These are phyloP conservation scores for Vaccinium darrowii DNA, from an alignment of 148 eudicot genomes.

Conservation along the genomic window DNA sequence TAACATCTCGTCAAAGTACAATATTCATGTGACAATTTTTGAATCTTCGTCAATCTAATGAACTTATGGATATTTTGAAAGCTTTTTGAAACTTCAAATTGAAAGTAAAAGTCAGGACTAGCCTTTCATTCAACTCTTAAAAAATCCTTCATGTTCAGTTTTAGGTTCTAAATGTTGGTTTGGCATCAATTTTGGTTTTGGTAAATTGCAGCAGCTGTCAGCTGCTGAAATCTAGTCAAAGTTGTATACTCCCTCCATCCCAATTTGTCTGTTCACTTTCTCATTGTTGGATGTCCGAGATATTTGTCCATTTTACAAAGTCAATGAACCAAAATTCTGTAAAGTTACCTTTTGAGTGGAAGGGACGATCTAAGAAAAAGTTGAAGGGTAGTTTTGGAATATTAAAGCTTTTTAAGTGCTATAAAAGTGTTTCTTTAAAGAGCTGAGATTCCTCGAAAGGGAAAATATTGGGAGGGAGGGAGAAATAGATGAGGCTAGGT, in stretches of 20 bases:
- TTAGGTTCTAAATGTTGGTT: background rate
- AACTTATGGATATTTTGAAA: background rate
- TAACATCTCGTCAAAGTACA: background rate
- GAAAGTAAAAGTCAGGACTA: background rate
- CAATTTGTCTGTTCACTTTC: background rate
- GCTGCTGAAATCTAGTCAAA: background rate
- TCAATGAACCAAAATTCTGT: background rate
- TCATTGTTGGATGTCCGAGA: background rate
- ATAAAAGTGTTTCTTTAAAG: background rate
- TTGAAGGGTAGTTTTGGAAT: background rate
- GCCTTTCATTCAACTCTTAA: background rate
- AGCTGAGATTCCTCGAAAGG: background rate
- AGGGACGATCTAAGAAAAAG: background rate
- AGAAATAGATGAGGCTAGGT: background rate
- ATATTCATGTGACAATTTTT: background rate
- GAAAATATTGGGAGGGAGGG: background rate
- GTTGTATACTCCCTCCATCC: background rate
- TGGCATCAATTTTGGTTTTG: background rate
- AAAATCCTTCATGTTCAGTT: slow-evolving; percentile 4
- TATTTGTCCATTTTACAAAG: background rate
- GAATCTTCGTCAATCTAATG: background rate
- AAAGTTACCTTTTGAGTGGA: background rate
- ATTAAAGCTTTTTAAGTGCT: background rate
- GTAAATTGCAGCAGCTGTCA: background rate
- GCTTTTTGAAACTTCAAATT: background rate